Evolutionary conservation across 768 basidiomycete species (phyloP).

Genomic region (Hygrophoropsis aurantiaca): DNA sequence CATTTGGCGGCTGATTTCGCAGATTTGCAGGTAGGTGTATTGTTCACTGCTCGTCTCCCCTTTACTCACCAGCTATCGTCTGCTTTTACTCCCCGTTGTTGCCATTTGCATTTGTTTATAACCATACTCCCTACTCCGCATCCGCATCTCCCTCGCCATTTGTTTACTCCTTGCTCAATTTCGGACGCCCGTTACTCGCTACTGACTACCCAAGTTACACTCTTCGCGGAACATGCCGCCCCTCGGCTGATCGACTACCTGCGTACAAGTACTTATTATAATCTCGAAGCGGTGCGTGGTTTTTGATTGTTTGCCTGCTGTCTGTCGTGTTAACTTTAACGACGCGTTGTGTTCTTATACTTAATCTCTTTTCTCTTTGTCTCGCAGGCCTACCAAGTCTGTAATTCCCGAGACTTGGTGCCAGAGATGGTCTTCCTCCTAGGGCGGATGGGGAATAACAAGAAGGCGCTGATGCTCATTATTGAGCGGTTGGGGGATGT

Average conservation of each 20-base stretch:
- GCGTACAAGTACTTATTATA: slow-evolving; percentile 88
- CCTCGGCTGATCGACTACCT: slow-evolving; percentile 85
- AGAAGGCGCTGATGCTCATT: slow-evolving; percentile 89
- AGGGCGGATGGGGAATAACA: slow-evolving; percentile 97
- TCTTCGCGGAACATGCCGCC: slow-evolving; percentile 88
- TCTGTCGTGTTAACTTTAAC: too few relatives aligned
- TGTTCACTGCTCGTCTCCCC: slow-evolving; percentile 1
- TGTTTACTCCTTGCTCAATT: too few relatives aligned
- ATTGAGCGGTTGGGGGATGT: slow-evolving; percentile 95
- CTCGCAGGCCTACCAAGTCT: slow-evolving; percentile 79
- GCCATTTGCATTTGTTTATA: too few relatives aligned
- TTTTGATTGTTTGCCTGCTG: too few relatives aligned
- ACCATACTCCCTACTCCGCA: too few relatives aligned
- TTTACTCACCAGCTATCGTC: too few relatives aligned
- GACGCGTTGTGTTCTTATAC: not conserved
- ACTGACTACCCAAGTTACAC: slow-evolving; percentile 75
- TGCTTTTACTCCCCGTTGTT: too few relatives aligned
- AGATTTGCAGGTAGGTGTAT: slow-evolving; percentile 65
- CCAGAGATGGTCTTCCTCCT: slow-evolving; percentile 97
- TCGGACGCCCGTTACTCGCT: too few relatives aligned
- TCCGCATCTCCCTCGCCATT: too few relatives aligned
- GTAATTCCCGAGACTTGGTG: slow-evolving; percentile 82
- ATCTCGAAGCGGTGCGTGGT: slow-evolving; percentile 72
- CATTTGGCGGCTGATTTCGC: slow-evolving; percentile 78
- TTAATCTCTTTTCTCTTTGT: not conserved